Base-by-base conservation (phyloP, 1,284 basidiomycete genomes). In the Ganoderma lingzhi region DNA sequence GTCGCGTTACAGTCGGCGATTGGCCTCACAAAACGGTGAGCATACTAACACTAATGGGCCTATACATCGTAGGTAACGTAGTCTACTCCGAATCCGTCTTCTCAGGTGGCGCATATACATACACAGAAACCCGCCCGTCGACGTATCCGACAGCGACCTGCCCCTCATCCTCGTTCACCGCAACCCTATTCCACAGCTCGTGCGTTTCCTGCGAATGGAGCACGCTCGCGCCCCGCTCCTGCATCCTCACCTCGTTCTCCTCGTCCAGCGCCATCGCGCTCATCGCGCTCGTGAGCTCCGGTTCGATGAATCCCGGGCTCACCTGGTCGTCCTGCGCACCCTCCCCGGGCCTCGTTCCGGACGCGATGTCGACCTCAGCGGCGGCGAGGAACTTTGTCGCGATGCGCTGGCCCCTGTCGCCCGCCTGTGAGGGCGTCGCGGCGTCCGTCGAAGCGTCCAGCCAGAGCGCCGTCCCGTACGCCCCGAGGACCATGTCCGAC, bases 401-500 rank as follows among this genome's bases (percentile, higher is more conserved):
- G 41, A 91, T 76, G 48, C 90, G 83, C 77, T 92, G 90, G 0
- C 89, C 89, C 12, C 77, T 80, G 62, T 87, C 86, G 41, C 81
- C 83, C 32, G 83, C 83, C 70, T 78, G 83, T 23, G 73, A 69
- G 23, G 73, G 72, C 30, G 71, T 70, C 9, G 79, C 80, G 68
- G 81, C 82, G 64, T 86, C 85, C 0, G 86, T 84, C 62, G 90
- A 86, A 64, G 82, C 87, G 73, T 92, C 91, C 45, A 90, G 79
- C 87, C 89, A 92, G 17, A 92, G 72, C 5, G 86, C 86, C 3
- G 88, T 90, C 2, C 90, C 90, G 72, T 86, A 85, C n/a, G 76
- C 78, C 0, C 90, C 90, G 19, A 92, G 73, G 0, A 82, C 80
- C 78, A 88, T 84, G 65, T 88, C 84, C 28, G 85, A 85, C 35